A percentile compares a stretch with the other conserved stretches of the same genome.
These are phyloP conservation scores for Melocanna baccifera DNA, from an alignment of 176 grass and related monocot genomes.

Conservation along the genomic window DNA sequence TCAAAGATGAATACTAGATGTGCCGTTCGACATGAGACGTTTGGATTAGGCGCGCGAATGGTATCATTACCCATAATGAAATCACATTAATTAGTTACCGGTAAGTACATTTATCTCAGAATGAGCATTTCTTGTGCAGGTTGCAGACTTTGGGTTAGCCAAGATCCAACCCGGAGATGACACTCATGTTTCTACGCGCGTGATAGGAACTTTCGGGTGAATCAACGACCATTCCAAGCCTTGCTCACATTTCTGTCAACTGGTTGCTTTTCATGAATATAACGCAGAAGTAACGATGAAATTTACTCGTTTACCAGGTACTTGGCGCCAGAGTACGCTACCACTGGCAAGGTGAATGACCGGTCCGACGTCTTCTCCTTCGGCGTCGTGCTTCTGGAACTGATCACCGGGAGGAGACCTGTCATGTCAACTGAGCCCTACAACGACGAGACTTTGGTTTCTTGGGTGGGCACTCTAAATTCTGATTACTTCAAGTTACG, in stretches of 20 bases:
- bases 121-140: slow-evolving; percentile 37
- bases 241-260: not conserved
- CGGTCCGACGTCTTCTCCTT: slow-evolving; percentile 65
- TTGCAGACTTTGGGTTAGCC: slow-evolving; percentile 86
- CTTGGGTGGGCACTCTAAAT: slow-evolving; percentile 27
- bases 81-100: not conserved
- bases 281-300: not conserved
- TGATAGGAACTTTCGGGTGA: slow-evolving; percentile 85
- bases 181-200: slow-evolving; percentile 59
- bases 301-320: slow-evolving; percentile 36
- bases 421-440: slow-evolving; percentile 29
- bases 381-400: slow-evolving; percentile 61
- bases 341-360: slow-evolving; percentile 53
- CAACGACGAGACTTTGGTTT: slow-evolving; percentile 44
- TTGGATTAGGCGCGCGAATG: too few relatives aligned
- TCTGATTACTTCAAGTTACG: not conserved
- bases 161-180: slow-evolving; percentile 48
- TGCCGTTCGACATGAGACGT: too few relatives aligned
- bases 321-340: slow-evolving; percentile 54
- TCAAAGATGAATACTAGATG: too few relatives aligned
- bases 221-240: not conserved
- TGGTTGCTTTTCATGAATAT: too few relatives aligned
- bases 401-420: slow-evolving; percentile 61
- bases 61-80: too few relatives aligned
- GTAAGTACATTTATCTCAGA: not conserved